Percentiles rank a stretch among this genome's conserved stretches.
Evolutionary conservation across 2,329 filamentous ascomycete genomes (phyloP).

Genomic region (Grosmannia serpens): DNA sequence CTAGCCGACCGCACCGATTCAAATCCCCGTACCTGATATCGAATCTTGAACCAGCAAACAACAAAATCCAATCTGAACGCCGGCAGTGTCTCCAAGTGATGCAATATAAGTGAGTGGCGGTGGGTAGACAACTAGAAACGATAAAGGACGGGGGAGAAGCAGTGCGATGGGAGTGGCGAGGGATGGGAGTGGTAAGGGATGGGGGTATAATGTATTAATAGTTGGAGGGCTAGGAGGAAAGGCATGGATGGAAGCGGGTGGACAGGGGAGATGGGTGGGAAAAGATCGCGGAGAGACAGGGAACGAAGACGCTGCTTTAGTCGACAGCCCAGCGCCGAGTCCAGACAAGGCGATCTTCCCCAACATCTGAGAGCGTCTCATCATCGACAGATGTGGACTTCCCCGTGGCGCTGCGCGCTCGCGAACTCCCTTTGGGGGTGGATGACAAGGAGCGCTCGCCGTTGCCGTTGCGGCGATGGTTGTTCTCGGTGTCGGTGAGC

Average conservation of each 20-base stretch:
- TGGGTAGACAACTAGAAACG: neutral
- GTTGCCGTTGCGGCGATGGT: neutral
- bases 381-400: neutral
- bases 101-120: conserved; percentile 6
- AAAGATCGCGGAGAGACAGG: neutral
- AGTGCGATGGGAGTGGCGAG: neutral
- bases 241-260: neutral
- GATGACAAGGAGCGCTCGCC: neutral
- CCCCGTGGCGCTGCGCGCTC: neutral
- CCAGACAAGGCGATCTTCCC: conserved; percentile 9
- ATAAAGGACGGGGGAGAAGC: neutral
- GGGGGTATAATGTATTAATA: neutral
- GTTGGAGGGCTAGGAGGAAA: neutral
- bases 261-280: neutral
- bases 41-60: neutral
- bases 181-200: neutral
- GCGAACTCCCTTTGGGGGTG: neutral
- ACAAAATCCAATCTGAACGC: conserved; percentile 3
- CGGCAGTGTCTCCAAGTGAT: conserved; percentile 1
- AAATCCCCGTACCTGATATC: neutral
- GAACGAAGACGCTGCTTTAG: neutral
- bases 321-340: conserved; percentile 12
- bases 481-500: conserved; percentile 9
- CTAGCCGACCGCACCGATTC: neutral
- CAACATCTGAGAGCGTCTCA: conserved; percentile 7